A percentile compares a stretch with the other conserved stretches of the same genome.
These are phyloP conservation scores for Inga laurina DNA, from an alignment of 306 rosid genomes.

Conservation along the genomic window DNA sequence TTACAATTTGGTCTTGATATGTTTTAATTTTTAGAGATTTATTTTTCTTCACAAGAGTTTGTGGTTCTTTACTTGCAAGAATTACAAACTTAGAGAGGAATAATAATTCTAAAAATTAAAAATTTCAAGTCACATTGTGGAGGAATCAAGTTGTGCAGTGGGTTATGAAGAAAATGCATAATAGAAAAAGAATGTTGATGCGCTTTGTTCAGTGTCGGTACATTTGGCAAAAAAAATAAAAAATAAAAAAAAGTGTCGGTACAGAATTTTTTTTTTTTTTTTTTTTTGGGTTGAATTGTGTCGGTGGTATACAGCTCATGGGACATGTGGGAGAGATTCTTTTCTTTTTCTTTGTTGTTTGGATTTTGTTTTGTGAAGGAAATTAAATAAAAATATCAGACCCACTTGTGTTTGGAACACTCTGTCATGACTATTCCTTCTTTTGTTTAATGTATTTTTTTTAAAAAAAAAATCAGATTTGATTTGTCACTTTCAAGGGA, in stretches of 20 bases:
- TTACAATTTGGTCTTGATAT: neutral
- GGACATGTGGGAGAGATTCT: slow-evolving; percentile 37
- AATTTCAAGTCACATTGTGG: neutral
- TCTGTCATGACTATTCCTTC: neutral
- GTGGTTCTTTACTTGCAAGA: neutral
- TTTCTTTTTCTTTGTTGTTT: neutral
- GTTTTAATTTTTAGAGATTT: neutral
- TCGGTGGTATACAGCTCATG: slow-evolving; percentile 4
- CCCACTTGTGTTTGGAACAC: slow-evolving; percentile 32
- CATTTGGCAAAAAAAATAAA: no score
- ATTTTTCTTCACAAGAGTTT: neutral
- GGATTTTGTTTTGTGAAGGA: slow-evolving; percentile 34
- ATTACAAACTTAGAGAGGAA: neutral
- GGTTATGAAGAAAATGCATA: neutral
- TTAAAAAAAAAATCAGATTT: neutral
- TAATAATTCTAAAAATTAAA: neutral
- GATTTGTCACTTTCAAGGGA: slow-evolving; percentile 26
- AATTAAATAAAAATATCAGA: slow-evolving; percentile 33
- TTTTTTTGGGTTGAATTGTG: no score
- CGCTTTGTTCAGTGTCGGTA: neutral
- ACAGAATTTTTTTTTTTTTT: neutral
- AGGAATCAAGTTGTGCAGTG: neutral
- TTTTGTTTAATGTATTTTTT: neutral
- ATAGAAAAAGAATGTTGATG: neutral
- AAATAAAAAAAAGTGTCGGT: no score